Evolutionary conservation across 768 basidiomycete genomes (phyloP).

Genomic region (Naganishia onofrii): DNA sequence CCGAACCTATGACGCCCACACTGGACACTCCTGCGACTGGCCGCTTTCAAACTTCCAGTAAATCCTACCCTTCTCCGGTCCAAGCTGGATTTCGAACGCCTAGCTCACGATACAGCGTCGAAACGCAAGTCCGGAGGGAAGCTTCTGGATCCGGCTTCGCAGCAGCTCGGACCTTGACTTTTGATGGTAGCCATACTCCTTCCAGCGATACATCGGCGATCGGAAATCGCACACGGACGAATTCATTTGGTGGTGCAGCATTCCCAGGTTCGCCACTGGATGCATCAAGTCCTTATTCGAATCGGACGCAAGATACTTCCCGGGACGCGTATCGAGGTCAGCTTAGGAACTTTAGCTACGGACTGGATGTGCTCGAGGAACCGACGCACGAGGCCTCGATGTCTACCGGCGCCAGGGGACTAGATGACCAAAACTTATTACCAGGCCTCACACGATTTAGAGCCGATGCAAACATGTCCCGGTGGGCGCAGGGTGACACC

Average conservation of each 20-base stretch:
- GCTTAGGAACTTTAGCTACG: not conserved
- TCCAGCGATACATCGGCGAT: too few species aligned
- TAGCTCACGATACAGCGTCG: constrained; percentile 12
- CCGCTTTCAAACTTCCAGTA: not conserved
- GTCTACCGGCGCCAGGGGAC: not conserved
- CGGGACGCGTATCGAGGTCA: not conserved
- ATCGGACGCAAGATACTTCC: not conserved
- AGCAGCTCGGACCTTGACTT: constrained; percentile 1
- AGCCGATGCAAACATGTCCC: not conserved
- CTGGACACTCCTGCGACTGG: not conserved
- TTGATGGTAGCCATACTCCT: not conserved
- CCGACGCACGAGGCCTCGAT: not conserved
- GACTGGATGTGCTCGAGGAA: not conserved
- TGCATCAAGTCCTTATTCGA: not conserved
- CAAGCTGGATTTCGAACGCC: constrained; percentile 21
- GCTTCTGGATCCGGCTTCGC: not conserved
- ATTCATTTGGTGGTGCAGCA: not conserved
- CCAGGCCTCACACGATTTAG: not conserved
- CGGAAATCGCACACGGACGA: not conserved
- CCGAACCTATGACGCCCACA: constrained; percentile 1
- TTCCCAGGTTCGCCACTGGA: not conserved
- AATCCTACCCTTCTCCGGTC: constrained; percentile 13
- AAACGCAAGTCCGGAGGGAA: constrained; percentile 1
- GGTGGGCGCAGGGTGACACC: not conserved
- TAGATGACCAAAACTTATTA: not conserved